Evolutionary conservation across 2,329 filamentous ascomycete species (phyloP).

Genomic region (Ophiocordyceps sinensis): DNA sequence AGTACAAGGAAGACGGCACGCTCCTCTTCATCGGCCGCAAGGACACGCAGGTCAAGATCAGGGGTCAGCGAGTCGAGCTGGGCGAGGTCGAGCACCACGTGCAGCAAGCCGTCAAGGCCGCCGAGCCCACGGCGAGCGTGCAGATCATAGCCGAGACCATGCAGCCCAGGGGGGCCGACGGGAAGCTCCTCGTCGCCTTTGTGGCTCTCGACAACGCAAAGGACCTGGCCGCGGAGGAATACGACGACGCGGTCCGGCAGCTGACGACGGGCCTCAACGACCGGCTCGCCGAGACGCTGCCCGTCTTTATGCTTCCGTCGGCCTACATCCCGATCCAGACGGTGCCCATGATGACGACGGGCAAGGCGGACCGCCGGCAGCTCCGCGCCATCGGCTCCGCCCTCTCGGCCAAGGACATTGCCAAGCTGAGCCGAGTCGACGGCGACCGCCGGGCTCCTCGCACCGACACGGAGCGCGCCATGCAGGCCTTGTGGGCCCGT

Average conservation of each 20-base stretch:
- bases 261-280: neutral
- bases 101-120: neutral
- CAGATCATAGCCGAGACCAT: slow-evolving; percentile 2
- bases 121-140: neutral
- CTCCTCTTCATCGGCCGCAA: slow-evolving; percentile 1
- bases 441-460: slow-evolving; percentile 3
- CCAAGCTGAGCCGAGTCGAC: slow-evolving; percentile 2
- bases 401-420: neutral
- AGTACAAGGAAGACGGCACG: slow-evolving; percentile 1
- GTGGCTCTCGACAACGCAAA: neutral
- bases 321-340: slow-evolving; percentile 2
- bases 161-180: neutral
- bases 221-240: neutral
- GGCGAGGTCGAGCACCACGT: slow-evolving; percentile 8
- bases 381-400: neutral
- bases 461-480: slow-evolving; percentile 5
- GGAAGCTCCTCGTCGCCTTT: slow-evolving; percentile 1
- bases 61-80: slow-evolving; percentile 9
- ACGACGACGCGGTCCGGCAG: neutral
- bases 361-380: slow-evolving; percentile 2
- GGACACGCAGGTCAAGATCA: slow-evolving; percentile 5
- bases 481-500: slow-evolving; percentile 20
- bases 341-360: slow-evolving; percentile 3
- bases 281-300: neutral
- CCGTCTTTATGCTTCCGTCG: slow-evolving; percentile 4